These are phyloP conservation scores for Fraxinus baroniana DNA, from an alignment of 305 asterid species.

Conservation along the genomic window DNA sequence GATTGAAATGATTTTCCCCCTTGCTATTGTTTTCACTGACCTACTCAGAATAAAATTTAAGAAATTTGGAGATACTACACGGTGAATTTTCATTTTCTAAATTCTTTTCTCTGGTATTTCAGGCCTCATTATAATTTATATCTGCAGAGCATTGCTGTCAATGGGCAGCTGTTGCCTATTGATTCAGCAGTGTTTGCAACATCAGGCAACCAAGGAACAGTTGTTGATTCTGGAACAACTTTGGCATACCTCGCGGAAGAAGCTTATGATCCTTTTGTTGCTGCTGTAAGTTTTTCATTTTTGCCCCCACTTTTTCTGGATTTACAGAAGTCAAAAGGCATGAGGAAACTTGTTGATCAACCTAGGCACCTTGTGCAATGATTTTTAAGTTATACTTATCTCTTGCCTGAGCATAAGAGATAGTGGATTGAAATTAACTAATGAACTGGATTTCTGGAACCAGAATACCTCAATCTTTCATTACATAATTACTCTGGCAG, in stretches of 20 bases:
- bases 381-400: not conserved
- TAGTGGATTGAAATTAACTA: not conserved
- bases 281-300: constrained; percentile 61
- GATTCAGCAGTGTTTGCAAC: constrained; percentile 79
- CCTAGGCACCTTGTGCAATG: not conserved
- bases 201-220: constrained; percentile 72
- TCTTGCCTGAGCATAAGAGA: not conserved
- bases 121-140: constrained; percentile 92
- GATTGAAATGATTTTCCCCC: constrained; percentile 22
- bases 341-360: not conserved
- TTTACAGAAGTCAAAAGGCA: constrained; percentile 7
- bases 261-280: constrained; percentile 85
- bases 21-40: constrained; percentile 12
- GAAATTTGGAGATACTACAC: constrained; percentile 1
- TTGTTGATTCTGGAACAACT: constrained; percentile 95
- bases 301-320: constrained; percentile 18
- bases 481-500: not conserved
- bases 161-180: constrained; percentile 75
- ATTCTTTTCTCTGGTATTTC: constrained; percentile 36
- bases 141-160: constrained; percentile 86
- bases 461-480: not conserved
- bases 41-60: constrained; percentile 9
- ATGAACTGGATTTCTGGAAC: not conserved
- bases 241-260: constrained; percentile 85
- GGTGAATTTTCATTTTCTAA: constrained; percentile 5